Base-by-base conservation (phyloP, 2,329 filamentous ascomycete species). In the Plectosphaerella sp. region DNA sequence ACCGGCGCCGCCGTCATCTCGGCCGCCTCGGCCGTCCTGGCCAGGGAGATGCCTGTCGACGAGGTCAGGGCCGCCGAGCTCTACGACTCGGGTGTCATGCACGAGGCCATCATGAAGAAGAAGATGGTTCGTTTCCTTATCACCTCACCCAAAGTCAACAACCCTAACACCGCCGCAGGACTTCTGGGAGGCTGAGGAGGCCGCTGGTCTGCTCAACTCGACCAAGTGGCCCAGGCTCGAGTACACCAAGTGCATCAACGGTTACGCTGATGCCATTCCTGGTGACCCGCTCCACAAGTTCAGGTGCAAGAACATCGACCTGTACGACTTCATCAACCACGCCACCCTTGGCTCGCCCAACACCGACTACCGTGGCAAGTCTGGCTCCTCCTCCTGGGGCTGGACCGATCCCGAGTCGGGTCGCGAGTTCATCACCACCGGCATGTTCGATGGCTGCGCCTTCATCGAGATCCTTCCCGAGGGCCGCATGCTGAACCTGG, bases 241-340 rank as follows among this genome's bases (percentile, higher is more conserved):
- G 12, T 59, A 61, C 45, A 59, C 59, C 12, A 57, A 58, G 53
- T 62, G 60, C 24, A 41, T 58, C 41, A 53, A 62, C 24, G 60
- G 60, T 28, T 52, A 55, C 24, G 58, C 57, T 16, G 54, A 58
- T 25, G 57, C 59, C 16, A 51, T 62, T 20, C 55, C 55, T 2
- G 59, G 52, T 39, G 59, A 57, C 50, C 56, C 53, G 9, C 50
- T 57, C 15, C 56, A 61, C 45, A 59, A 53, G 39, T 62, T 62
- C 50, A 48, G 45, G 47, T 62, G 60, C 55, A 55, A 57, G 49
- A 60, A 62, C 45, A 70, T 79, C 39, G 78, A 81, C 54, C 69
- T 80, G 14, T 75, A 79, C 58, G 75, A 80, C 61, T 82, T 82
- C 63, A 66, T 76, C 51, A 73, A 71, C 48, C 79, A 82, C 59